These are phyloP conservation scores for Rhytidiadelphus loreus DNA, from an alignment of 225 moss, liverwort and hornwort genomes.

Conservation along the genomic window DNA sequence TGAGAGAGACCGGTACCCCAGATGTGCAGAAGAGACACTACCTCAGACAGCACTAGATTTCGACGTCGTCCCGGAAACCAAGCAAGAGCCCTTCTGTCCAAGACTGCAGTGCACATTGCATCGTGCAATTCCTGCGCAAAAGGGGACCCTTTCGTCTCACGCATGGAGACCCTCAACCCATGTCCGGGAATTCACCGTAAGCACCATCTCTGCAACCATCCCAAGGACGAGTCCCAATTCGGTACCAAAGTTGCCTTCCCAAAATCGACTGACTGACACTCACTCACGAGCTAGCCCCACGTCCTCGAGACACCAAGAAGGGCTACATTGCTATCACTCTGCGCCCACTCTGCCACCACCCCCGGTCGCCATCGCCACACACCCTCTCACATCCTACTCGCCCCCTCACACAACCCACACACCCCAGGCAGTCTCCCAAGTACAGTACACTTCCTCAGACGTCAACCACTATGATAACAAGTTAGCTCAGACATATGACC, in stretches of 20 bases:
- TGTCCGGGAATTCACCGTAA: not conserved
- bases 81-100: not conserved
- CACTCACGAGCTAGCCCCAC: not conserved
- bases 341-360: not conserved
- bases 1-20: not conserved
- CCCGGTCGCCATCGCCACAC: not conserved
- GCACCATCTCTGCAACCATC: not conserved
- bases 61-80: not conserved
- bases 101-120: constrained; percentile 1
- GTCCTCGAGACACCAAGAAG: not conserved
- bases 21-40: not conserved
- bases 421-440: not conserved
- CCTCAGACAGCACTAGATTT: not conserved
- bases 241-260: not conserved
- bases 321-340: constrained; percentile 11
- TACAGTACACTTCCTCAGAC: not conserved
- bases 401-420: not conserved
- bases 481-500: not conserved
- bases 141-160: not conserved
- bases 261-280: not conserved
- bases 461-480: not conserved
- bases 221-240: not conserved
- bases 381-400: not conserved
- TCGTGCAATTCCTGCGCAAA: not conserved
- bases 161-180: not conserved